Base-by-base conservation (phyloP, 2,329 filamentous ascomycete genomes). In the Trichoderma simmonsii region DNA sequence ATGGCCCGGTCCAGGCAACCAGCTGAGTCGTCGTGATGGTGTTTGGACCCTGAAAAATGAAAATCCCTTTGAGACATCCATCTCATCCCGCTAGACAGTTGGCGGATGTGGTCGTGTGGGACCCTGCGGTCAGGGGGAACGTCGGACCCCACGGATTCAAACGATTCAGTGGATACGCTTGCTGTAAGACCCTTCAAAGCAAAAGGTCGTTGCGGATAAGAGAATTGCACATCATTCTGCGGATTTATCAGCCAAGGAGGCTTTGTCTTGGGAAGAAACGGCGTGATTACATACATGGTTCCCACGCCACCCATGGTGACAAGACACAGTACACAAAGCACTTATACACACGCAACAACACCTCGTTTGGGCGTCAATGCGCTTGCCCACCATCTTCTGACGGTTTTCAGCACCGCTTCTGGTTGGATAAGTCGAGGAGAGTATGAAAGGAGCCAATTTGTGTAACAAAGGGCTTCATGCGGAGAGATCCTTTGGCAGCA, bases 101-200 rank as follows among this genome's bases (percentile, higher is more conserved):
- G 57, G 66, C 65, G 56, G 57, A 39, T 62, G 66, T 69, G n/a
- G 39, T 43, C 3, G 39, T 43, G 39, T 43, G 57, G 57, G 21
- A 26, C 66, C 11, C 6, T 30, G 64, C 56, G 39, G 57, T 57
- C 56, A 70, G 66, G 56, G 56, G 56, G 66, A 59, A 51, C 14
- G 64, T n/a, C 21, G 57, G 66, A 70, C 66, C 66, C 66, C 66
- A 70, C 64, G 66, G 57, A 70, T 70, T 48, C 57, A 70, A 60
- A 30, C 66, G 57, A 70, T 62, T 62, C 39, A 48, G 66, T 62
- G 66, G 66, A 36, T 57, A 62, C 57, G 21, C 21, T 43, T 70
- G 30, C 4, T 61, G 57, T 30, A 36, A 51, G 51, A 59, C 51
- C 39, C 14, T 43, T 67, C 28, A 24, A 39, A 43, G 48, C 24